Evolutionary conservation across 441 rosid species (phyloP).

Genomic region (Pelargonium australe): DNA sequence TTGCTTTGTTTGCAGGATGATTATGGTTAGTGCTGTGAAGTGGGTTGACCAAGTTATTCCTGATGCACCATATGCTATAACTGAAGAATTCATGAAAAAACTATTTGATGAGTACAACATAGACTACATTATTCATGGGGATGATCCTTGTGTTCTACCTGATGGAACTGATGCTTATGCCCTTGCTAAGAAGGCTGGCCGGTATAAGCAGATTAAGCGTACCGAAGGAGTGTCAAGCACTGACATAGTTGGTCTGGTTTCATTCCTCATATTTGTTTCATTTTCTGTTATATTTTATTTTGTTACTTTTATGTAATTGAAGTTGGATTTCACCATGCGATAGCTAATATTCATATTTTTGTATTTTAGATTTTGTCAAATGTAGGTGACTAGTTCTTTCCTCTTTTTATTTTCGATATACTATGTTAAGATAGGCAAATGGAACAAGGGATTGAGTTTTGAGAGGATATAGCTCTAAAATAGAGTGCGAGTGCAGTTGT

Average conservation of each 20-base stretch:
- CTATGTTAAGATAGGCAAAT: background rate
- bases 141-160: constrained; percentile 93
- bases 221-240: constrained; percentile 99
- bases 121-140: constrained; percentile 93
- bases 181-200: constrained; percentile 80
- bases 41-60: constrained; percentile 98
- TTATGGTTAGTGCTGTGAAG: constrained; percentile 82
- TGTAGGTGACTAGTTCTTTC: background rate
- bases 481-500: background rate
- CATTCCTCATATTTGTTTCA: constrained; percentile 10
- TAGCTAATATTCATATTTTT: background rate
- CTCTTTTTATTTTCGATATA: background rate
- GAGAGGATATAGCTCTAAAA: background rate
- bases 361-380: background rate
- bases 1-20: constrained; percentile 47
- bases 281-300: background rate
- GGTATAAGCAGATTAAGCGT: constrained; percentile 96
- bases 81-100: constrained; percentile 78
- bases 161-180: constrained; percentile 98
- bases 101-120: constrained; percentile 80
- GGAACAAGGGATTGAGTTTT: background rate
- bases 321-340: background rate
- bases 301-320: constrained; percentile 2
- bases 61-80: constrained; percentile 87
- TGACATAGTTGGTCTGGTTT: constrained; percentile 81